These are phyloP conservation scores for Leucogyrophana mollusca DNA, from an alignment of 768 basidiomycete species.

Conservation along the genomic window DNA sequence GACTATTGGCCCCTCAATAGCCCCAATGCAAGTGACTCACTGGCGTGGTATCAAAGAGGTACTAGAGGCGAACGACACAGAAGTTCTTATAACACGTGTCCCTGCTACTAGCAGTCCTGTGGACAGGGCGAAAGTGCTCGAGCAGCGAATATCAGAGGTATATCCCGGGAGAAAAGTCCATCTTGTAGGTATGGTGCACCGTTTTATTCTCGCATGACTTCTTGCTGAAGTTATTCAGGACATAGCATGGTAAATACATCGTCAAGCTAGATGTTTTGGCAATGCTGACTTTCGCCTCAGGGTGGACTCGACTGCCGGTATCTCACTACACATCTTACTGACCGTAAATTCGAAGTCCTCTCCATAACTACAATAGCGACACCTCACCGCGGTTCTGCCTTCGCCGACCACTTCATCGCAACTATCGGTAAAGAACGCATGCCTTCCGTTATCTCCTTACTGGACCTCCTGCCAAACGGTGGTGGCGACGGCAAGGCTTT, in stretches of 20 bases:
- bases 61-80: slow-evolving; percentile 80
- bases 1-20: slow-evolving; percentile 72
- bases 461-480: slow-evolving; percentile 86
- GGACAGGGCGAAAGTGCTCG: slow-evolving; percentile 89
- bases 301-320: slow-evolving; percentile 93
- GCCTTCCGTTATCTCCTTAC: slow-evolving; percentile 67
- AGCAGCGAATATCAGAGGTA: slow-evolving; percentile 70
- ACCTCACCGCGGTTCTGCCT: slow-evolving; percentile 91
- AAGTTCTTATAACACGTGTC: slow-evolving; percentile 91
- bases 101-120: slow-evolving; percentile 88
- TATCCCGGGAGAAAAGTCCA: slow-evolving; percentile 87
- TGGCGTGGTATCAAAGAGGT: slow-evolving; percentile 98
- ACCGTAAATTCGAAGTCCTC: slow-evolving; percentile 75
- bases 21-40: slow-evolving; percentile 84
- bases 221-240: slow-evolving; percentile 36
- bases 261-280: neutral
- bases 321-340: slow-evolving; percentile 79
- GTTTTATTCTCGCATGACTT: slow-evolving; percentile 6
- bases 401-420: slow-evolving; percentile 87
- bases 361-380: slow-evolving; percentile 94
- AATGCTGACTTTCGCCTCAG: slow-evolving; percentile 35
- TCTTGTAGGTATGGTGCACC: slow-evolving; percentile 61
- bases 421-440: slow-evolving; percentile 67
- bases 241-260: slow-evolving; percentile 66
- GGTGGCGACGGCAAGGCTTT: slow-evolving; percentile 96